phyloP scores from a whole-genome alignment of 1,139 yeast genomes.

The Komagataea norvegica region DNA sequence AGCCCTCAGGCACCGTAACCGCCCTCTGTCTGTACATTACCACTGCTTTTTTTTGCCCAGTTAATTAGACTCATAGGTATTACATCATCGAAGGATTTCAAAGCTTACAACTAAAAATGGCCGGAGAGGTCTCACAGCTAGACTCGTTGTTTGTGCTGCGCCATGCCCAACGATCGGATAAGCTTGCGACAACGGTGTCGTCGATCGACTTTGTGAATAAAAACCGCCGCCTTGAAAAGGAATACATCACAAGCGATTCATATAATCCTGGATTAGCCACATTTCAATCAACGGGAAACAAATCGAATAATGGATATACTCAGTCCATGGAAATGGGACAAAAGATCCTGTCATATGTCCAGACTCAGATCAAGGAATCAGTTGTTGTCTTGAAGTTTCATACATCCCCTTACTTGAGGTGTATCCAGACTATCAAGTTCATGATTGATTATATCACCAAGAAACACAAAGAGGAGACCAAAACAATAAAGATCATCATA shows the following conservation, averaged over 20 bases:
- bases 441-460: slow-evolving; percentile 21
- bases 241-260: slow-evolving; percentile 15
- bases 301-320: slow-evolving; percentile 25
- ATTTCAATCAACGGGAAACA: slow-evolving; percentile 22
- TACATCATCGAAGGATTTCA: too few relatives aligned
- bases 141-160: slow-evolving; percentile 26
- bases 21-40: too few relatives aligned
- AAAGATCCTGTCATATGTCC: slow-evolving; percentile 20
- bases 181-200: slow-evolving; percentile 25
- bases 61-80: too few relatives aligned
- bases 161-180: slow-evolving; percentile 27
- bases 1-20: too few relatives aligned
- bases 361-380: slow-evolving; percentile 13
- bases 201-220: slow-evolving; percentile 19
- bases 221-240: slow-evolving; percentile 3
- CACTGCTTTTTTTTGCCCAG: too few relatives aligned
- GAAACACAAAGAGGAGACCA: slow-evolving; percentile 12
- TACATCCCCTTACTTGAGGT: slow-evolving; percentile 26
- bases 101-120: too few relatives aligned
- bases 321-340: slow-evolving; percentile 24
- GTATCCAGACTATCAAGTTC: slow-evolving; percentile 24
- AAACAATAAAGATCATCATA: slow-evolving; percentile 19
- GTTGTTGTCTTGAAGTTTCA: slow-evolving; percentile 21
- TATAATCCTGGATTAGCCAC: slow-evolving; percentile 24
- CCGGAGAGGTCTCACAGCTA: slow-evolving; percentile 4